Evolutionary conservation across 2,329 filamentous ascomycete genomes (phyloP).

Genomic region (Aspergillus latus): DNA sequence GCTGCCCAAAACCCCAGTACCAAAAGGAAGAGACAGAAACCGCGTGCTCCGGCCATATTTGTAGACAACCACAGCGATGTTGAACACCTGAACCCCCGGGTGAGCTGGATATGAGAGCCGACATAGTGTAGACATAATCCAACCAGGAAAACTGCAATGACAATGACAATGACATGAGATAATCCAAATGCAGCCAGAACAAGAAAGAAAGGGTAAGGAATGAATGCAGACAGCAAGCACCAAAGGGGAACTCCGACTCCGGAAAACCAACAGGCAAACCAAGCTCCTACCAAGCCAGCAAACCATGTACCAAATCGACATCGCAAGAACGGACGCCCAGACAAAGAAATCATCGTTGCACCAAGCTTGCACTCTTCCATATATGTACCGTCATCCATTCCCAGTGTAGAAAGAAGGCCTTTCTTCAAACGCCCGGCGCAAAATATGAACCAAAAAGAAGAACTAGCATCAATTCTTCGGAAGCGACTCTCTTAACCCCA

Average conservation of each 20-base stretch:
- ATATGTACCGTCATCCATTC: conserved; percentile 36
- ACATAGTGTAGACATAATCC: conserved; percentile 21
- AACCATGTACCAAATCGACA: conserved; percentile 32
- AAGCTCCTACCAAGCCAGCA: conserved; percentile 29
- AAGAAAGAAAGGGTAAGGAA: conserved; percentile 11
- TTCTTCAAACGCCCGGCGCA: conserved; percentile 31
- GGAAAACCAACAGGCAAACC: conserved; percentile 32
- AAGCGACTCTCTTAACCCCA: conserved; percentile 66
- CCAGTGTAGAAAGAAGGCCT: conserved; percentile 25
- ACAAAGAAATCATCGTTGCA: conserved; percentile 23
- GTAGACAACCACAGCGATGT: conserved; percentile 21
- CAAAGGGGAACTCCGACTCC: conserved; percentile 31
- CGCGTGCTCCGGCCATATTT: conserved; percentile 18
- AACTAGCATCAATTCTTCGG: neutral
- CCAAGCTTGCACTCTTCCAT: conserved; percentile 22
- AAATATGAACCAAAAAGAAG: conserved; percentile 21
- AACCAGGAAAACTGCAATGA: conserved; percentile 14
- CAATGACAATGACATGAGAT: conserved; percentile 4
- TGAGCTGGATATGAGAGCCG: conserved; percentile 21
- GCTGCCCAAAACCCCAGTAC: conserved; percentile 17
- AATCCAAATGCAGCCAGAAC: conserved; percentile 11
- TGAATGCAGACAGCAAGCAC: conserved; percentile 23
- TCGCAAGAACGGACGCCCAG: conserved; percentile 26
- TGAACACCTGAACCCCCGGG: conserved; percentile 22
- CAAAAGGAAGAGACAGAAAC: conserved; percentile 10